These are phyloP conservation scores for Lyophyllum atratum DNA, from an alignment of 768 basidiomycete species.

Conservation along the genomic window DNA sequence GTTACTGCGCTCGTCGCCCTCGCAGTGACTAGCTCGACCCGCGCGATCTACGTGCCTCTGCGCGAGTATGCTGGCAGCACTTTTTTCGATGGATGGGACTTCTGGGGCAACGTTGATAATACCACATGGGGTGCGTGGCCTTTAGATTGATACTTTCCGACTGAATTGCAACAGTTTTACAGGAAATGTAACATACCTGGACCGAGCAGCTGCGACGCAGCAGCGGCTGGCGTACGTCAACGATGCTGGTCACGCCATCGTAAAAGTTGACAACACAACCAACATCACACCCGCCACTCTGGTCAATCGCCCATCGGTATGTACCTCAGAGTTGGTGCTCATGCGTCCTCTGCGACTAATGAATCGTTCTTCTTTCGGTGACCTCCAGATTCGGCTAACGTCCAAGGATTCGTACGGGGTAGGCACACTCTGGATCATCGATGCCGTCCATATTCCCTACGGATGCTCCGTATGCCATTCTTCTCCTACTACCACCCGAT, in stretches of 20 bases:
- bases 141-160: not conserved
- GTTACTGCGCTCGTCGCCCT: not conserved
- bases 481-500: not conserved
- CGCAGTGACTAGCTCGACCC: conserved; percentile 3
- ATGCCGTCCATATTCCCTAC: conserved; percentile 50
- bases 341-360: not conserved
- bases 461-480: conserved; percentile 52
- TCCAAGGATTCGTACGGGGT: conserved; percentile 39
- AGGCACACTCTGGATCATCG: conserved; percentile 45
- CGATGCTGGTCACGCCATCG: conserved; percentile 56
- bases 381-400: conserved; percentile 45
- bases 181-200: conserved; percentile 51
- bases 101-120: conserved; percentile 49
- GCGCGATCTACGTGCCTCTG: conserved; percentile 35
- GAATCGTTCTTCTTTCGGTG: not conserved
- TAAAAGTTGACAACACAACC: conserved; percentile 73
- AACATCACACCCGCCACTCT: conserved; percentile 42
- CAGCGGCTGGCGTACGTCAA: conserved; percentile 57
- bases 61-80: conserved; percentile 42
- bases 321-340: conserved; percentile 10
- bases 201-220: conserved; percentile 35
- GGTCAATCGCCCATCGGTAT: conserved; percentile 59
- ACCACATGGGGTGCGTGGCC: conserved; percentile 34
- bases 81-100: conserved; percentile 55
- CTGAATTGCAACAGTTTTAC: not conserved